Conservation (phyloP, 345 rosid species). For the Eucalyptus sp. region DNA sequence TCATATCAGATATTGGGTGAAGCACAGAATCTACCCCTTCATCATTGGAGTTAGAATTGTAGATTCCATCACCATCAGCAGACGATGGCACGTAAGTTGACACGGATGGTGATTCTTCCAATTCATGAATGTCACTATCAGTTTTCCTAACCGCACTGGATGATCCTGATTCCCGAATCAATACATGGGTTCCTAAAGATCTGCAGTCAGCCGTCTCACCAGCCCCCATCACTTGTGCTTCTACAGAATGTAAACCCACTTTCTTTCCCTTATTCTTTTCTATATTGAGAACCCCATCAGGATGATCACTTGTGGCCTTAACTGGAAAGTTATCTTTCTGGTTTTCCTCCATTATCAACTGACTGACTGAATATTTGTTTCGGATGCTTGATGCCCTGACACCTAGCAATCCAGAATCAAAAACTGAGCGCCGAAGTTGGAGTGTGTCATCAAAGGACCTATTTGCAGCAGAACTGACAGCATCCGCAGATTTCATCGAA, state of each 20-base stretch:
- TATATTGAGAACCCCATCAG: neutral
- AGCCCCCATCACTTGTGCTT: neutral
- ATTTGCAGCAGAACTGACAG: conserved; percentile 11
- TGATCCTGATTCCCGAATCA: conserved; percentile 1
- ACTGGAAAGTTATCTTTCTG: neutral
- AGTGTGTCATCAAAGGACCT: conserved; percentile 9
- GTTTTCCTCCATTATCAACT: neutral
- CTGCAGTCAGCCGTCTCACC: neutral
- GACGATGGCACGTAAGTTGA: conserved; percentile 9
- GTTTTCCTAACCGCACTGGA: conserved; percentile 6
- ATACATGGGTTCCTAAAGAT: conserved; percentile 1
- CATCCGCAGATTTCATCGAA: conserved; percentile 4
- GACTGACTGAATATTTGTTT: neutral
- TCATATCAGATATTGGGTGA: conserved; percentile 20
- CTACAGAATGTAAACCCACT: neutral
- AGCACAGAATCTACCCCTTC: conserved; percentile 15
- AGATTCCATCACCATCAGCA: conserved; percentile 8
- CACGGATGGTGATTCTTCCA: conserved; percentile 10
- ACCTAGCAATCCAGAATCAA: neutral
- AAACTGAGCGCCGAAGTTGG: neutral
- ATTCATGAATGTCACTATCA: conserved; percentile 1
- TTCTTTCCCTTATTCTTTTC: neutral
- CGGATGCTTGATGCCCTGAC: neutral
- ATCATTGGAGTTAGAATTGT: conserved; percentile 13
- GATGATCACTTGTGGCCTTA: neutral